Base-by-base conservation (phyloP, 768 basidiomycete species). In the Russula dissimulans region DNA sequence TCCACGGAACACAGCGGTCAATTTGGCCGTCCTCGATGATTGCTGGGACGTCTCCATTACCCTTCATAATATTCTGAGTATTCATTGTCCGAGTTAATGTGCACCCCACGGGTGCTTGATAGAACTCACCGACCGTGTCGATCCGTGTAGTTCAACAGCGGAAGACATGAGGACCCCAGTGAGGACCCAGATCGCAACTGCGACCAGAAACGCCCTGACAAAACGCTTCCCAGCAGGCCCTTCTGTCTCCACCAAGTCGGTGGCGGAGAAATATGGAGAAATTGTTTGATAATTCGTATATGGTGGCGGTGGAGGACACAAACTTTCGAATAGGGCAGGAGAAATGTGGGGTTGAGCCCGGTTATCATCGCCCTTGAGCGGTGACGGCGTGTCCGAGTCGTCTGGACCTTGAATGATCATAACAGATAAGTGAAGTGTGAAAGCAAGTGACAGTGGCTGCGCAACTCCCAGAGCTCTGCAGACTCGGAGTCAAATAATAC, bases 171-270 rank as follows among this genome's bases (percentile, higher is more conserved):
- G 51, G 18, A 59, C 56, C 8, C 60, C 64, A 9, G 61, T 14
- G 8, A 67, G 45, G 36, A 67, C 22, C 67, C 69, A 72, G 14
- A 72, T 65, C 39, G 66, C 44, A 14, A 66, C 17, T 17, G 71
- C 71, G 26, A 71, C 59, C 6, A 54, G 39, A 26, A 72, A 65
- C 4, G 71, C 71, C 49, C 63, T 67, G 60, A 64, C 50, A 61
- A 72, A 72, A 31, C 71, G 64, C 32, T 44, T 47, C 42, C 34
- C 44, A 2, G 68, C 39, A 3, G 61, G 44, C 38, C 59, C 56
- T 45, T 38, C 42, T 18, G 15, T 34, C 32, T 14, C 39, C 17
- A 11, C 8, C 34, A 39, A 1, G 32, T n/a, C 14, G 14, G 26
- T 6, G 18, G 42, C 15, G 51, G 38, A 38, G 17, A 50, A 15